Percentiles rank a stretch among this genome's conserved stretches.
Evolutionary conservation across 2,329 filamentous ascomycete genomes (phyloP).

Genomic region (Ustilaginoidea virens): DNA sequence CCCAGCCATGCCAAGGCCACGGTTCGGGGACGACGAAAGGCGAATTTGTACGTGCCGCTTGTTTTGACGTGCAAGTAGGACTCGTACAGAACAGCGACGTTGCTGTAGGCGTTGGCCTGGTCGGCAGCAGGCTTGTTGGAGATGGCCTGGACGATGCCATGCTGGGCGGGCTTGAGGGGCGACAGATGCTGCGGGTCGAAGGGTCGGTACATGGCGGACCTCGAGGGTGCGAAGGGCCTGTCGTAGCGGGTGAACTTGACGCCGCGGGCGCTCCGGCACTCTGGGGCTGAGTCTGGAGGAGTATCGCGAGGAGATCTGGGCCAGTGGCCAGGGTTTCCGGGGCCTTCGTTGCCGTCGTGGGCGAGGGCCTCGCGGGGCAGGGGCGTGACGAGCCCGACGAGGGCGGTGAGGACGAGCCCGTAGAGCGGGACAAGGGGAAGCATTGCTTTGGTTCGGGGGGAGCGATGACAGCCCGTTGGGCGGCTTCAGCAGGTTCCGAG

Average conservation of each 20-base stretch:
- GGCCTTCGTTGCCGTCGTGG: not conserved
- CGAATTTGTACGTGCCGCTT: not conserved
- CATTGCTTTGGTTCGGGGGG: no score
- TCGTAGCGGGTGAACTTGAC: not conserved
- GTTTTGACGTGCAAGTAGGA: not conserved
- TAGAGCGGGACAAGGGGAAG: no score
- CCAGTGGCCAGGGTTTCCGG: not conserved
- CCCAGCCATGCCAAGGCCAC: not conserved
- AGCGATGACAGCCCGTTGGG: no score
- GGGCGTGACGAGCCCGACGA: not conserved
- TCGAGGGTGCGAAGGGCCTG: not conserved
- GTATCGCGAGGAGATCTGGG: not conserved
- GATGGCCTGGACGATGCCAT: not conserved
- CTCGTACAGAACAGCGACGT: not conserved
- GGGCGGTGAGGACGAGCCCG: constrained; percentile 1
- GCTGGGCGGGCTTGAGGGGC: not conserved
- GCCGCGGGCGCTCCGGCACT: no score
- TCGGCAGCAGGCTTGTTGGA: not conserved
- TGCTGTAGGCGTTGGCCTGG: not conserved
- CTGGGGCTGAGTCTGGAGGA: no score
- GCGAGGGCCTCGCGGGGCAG: not conserved
- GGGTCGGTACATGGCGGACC: not conserved
- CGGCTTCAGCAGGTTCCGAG: no score
- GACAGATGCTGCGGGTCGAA: not conserved
- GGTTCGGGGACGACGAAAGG: not conserved